A percentile compares a stretch with the other conserved stretches of the same genome.
Conservation (phyloP, 352 stramenopile genomes). For the Phytophthora capsici region DNA sequence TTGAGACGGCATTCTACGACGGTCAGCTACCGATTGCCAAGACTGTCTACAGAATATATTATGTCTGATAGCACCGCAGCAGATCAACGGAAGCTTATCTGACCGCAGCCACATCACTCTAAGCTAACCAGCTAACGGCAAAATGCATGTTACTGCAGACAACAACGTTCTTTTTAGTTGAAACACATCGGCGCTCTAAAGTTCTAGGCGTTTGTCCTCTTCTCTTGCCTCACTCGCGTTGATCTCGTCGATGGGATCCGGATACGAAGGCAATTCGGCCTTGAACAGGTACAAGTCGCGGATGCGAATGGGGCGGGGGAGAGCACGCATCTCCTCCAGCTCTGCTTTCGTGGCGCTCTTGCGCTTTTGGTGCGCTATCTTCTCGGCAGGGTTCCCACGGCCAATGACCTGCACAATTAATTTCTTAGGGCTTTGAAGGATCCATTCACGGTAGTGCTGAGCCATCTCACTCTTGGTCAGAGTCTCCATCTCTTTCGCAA, state of each 20-base stretch:
- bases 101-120: constrained; percentile 1
- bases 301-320: constrained; percentile 43
- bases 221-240: constrained; percentile 30
- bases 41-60: constrained; percentile 94
- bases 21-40: constrained; percentile 88
- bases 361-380: constrained; percentile 38
- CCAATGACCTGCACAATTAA: constrained; percentile 73
- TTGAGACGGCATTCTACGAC: constrained; percentile 97
- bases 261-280: constrained; percentile 57
- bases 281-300: constrained; percentile 76
- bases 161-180: constrained; percentile 13
- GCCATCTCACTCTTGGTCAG: constrained; percentile 73
- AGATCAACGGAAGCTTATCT: background rate
- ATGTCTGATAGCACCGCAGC: constrained; percentile 65
- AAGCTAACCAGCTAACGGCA: constrained; percentile 18
- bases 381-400: constrained; percentile 49
- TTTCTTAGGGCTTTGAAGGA: constrained; percentile 71
- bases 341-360: constrained; percentile 40
- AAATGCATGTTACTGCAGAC: constrained; percentile 30
- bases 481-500: constrained; percentile 75
- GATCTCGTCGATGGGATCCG: constrained; percentile 49
- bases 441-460: constrained; percentile 65
- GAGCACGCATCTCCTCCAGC: constrained; percentile 24
- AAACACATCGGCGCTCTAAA: constrained; percentile 32
- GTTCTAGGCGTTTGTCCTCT: constrained; percentile 32